Conservation (phyloP, 2,329 filamentous ascomycete genomes). For the Coniochaeta hoffmannii region DNA sequence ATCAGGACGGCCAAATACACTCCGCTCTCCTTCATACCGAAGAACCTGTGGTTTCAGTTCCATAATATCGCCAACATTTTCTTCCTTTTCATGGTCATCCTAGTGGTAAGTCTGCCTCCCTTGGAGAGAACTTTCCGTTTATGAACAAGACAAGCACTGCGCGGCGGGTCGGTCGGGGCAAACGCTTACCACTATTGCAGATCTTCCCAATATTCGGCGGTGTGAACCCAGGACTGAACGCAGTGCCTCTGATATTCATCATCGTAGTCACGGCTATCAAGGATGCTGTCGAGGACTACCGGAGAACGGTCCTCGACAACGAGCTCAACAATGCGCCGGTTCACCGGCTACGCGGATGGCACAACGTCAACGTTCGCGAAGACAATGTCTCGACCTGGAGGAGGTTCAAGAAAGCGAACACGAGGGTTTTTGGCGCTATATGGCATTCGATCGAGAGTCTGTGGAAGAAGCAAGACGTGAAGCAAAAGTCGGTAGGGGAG, state of each 20-base stretch:
- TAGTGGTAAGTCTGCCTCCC: conserved; percentile 84
- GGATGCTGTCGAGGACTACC: conserved; percentile 92
- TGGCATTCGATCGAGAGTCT: conserved; percentile 38
- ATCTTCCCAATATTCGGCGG: conserved; percentile 95
- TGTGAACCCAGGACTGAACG: conserved; percentile 79
- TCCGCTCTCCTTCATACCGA: conserved; percentile 86
- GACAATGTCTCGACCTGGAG: conserved; percentile 85
- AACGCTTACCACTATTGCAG: conserved; percentile 40
- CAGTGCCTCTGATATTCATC: conserved; percentile 90
- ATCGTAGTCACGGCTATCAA: conserved; percentile 83
- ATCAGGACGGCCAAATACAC: conserved; percentile 98
- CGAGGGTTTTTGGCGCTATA: conserved; percentile 49
- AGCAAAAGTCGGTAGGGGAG: conserved; percentile 42
- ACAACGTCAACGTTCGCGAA: conserved; percentile 87
- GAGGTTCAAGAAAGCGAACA: conserved; percentile 80
- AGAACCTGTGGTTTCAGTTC: conserved; percentile 96
- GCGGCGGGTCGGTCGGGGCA: not conserved
- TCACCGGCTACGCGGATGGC: conserved; percentile 79
- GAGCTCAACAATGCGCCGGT: conserved; percentile 95
- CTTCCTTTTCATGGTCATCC: conserved; percentile 92
- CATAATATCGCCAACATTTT: conserved; percentile 98
- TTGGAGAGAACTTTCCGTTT: too few relatives aligned
- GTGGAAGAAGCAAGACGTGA: conserved; percentile 41
- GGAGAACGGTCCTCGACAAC: conserved; percentile 82
- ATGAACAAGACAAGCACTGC: too few relatives aligned